Conservation (phyloP, 176 grass and related monocot genomes). For the Thalia dealbata region DNA sequence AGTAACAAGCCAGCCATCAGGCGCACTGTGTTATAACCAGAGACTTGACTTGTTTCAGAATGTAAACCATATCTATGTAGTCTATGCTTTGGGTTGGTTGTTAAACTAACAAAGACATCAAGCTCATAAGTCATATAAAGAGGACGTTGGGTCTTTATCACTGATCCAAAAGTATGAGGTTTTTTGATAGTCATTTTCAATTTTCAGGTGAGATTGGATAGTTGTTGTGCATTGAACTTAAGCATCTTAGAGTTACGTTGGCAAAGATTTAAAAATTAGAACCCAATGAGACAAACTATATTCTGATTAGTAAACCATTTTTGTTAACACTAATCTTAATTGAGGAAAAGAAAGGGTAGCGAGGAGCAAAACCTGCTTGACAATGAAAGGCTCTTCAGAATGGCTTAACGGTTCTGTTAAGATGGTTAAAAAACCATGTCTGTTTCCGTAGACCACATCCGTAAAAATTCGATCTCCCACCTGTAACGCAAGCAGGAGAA, state of each 20-base stretch:
- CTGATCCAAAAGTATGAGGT: too few relatives aligned
- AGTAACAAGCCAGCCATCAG: too few relatives aligned
- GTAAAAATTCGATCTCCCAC: constrained; percentile 92
- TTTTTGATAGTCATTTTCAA: too few relatives aligned
- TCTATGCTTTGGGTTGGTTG: too few relatives aligned
- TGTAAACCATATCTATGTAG: too few relatives aligned
- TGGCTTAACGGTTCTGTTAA: constrained; percentile 69
- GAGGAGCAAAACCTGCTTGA: constrained; percentile 43
- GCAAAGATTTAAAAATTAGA: background rate
- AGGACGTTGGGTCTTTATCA: too few relatives aligned
- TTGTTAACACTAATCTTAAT: background rate
- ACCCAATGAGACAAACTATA: background rate
- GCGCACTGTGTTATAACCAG: too few relatives aligned
- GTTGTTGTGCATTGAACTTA: background rate
- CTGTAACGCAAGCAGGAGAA: constrained; percentile 25
- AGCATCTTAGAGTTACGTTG: background rate
- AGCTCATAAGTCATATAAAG: too few relatives aligned
- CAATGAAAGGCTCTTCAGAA: constrained; percentile 58
- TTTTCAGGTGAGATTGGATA: too few relatives aligned
- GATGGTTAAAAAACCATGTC: constrained; percentile 80
- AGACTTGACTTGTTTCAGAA: too few relatives aligned
- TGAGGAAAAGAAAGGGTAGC: background rate
- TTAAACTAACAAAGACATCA: too few relatives aligned
- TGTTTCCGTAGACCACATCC: constrained; percentile 85
- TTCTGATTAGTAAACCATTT: background rate